Evolutionary conservation across 2,329 filamentous ascomycete species (phyloP), one percentile per base, ranked within the genome.

Genomic region (Ophiocordyceps unilateralis): DNA sequence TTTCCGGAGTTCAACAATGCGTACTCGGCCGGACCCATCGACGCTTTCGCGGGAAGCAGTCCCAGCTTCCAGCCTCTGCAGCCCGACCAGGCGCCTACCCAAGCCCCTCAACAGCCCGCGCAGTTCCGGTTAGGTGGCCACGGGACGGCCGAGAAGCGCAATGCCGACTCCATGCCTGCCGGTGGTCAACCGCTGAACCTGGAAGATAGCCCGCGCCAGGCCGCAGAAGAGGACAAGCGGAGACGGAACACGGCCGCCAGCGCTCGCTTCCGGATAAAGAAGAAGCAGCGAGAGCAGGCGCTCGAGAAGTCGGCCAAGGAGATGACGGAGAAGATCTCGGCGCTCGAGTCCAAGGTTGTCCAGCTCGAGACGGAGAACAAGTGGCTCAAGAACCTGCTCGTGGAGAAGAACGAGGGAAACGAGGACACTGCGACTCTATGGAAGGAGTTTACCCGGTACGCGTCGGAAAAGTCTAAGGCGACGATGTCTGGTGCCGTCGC

Each of bases 241-340:
- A 78, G 85, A 46, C 78, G 86, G 49, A 93, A 93, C 65, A 93
- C 87, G 2, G 86, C 86, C 26, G 86, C 86, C 44, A 87, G 81
- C 50, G 86, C 86, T 17, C 81, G 86, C 41, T 93, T 93, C 72
- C 81, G 86, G 46, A 78, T 91, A 58, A 93, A 93, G 77, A 93
- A 93, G 80, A 93, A 93, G 76, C 84, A 91, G 65, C 81, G 86
- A 41, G 86, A 93, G 67, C 83, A 88, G 61, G 81, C 83, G 9
- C 76, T 93, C 42, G 84, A 89, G 61, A 78, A 77, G 55, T 81
- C 77, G 4, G 80, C 85, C 53, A 86, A 87, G 61, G 86, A 93
- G 51, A 83, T 89, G 64, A 76, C 76, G 23, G 83, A 91, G 39
- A 87, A 87, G 64, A 82, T 88, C 42, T 68, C 74, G 17, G 67